A percentile compares a stretch with the other conserved stretches of the same genome.
Evolutionary conservation across 345 rosid genomes (phyloP).

Genomic region (Salix viminalis): DNA sequence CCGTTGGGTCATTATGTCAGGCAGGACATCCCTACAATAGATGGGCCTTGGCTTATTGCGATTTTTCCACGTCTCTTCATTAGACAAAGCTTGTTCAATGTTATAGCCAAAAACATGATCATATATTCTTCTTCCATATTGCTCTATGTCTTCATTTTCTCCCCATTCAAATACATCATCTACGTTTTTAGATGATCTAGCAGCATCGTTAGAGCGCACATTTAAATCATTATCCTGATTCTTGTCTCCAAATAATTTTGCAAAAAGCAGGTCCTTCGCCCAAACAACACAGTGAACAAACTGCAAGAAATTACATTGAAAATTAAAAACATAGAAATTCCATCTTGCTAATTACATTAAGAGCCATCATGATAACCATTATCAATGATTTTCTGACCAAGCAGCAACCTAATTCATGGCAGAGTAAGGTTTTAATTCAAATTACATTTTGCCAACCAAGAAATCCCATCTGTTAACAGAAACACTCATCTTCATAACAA

Average conservation of each 20-base stretch:
- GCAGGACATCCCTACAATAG: slow-evolving; percentile 61
- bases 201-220: slow-evolving; percentile 67
- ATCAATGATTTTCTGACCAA: neutral
- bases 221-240: slow-evolving; percentile 94
- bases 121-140: slow-evolving; percentile 86
- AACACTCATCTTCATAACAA: neutral
- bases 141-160: slow-evolving; percentile 68
- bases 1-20: slow-evolving; percentile 42
- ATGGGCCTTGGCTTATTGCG: slow-evolving; percentile 75
- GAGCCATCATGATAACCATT: neutral
- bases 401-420: neutral
- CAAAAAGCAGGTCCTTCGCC: slow-evolving; percentile 97
- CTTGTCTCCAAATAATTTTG: slow-evolving; percentile 94
- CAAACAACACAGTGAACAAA: slow-evolving; percentile 98
- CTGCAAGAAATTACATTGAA: slow-evolving; percentile 40
- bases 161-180: slow-evolving; percentile 69
- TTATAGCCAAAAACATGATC: slow-evolving; percentile 98
- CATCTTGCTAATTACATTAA: slow-evolving; percentile 3
- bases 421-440: neutral
- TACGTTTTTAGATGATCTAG: slow-evolving; percentile 57
- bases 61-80: slow-evolving; percentile 95
- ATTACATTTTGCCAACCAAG: neutral
- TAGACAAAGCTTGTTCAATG: slow-evolving; percentile 84
- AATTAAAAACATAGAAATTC: neutral
- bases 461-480: neutral